Conservation (phyloP, 352 stramenopile species). For the Hyaloperonospora arabidopsidis region DNA sequence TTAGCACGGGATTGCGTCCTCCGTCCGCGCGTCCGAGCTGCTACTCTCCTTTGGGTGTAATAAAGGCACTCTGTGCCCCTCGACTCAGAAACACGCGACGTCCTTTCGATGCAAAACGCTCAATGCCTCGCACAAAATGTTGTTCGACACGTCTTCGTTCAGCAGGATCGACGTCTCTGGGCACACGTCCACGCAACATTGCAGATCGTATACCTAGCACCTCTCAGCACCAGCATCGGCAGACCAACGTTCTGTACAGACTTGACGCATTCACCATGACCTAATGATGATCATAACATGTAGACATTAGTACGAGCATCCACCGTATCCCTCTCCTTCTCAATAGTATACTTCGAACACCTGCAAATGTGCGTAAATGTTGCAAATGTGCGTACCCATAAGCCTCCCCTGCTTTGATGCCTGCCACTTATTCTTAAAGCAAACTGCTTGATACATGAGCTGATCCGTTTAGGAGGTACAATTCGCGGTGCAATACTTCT, state of each 20-base stretch:
- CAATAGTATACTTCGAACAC: too few relatives aligned
- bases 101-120: conserved; percentile 71
- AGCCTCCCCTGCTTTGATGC: too few relatives aligned
- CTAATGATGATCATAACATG: conserved; percentile 9
- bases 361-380: too few relatives aligned
- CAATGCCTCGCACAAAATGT: conserved; percentile 79
- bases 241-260: conserved; percentile 86
- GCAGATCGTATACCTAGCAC: conserved; percentile 79
- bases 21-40: conserved; percentile 83
- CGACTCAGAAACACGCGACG: conserved; percentile 83
- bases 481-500: too few relatives aligned
- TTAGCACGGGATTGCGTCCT: conserved; percentile 70
- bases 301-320: conserved; percentile 14
- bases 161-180: conserved; percentile 95
- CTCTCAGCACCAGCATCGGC: conserved; percentile 75
- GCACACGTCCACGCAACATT: conserved; percentile 92
- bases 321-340: too few relatives aligned
- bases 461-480: too few relatives aligned
- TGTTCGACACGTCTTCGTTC: conserved; percentile 72
- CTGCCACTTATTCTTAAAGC: too few relatives aligned
- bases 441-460: too few relatives aligned
- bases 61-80: conserved; percentile 83
- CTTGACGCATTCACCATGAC: conserved; percentile 70
- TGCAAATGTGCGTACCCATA: too few relatives aligned
- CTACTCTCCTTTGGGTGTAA: conserved; percentile 88